Conservation (phyloP, 148 eudicot species). For the Bassia scoparia region DNA sequence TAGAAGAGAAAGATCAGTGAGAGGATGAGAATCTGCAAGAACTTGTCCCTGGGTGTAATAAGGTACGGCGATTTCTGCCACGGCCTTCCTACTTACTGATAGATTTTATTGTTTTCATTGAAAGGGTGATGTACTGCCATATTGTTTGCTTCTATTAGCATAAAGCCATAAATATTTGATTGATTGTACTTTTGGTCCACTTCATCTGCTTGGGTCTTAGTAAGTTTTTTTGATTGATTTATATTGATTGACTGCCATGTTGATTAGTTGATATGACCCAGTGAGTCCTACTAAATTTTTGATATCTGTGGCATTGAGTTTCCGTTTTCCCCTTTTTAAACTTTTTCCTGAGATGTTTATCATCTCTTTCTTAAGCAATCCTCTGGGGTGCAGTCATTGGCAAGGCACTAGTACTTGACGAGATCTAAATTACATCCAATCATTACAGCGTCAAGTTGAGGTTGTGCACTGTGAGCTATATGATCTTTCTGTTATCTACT, state of each 20-base stretch:
- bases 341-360: neutral
- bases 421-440: constrained; percentile 88
- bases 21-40: constrained; percentile 88
- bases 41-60: constrained; percentile 84
- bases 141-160: neutral
- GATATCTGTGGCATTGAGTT: neutral
- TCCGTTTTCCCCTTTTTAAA: neutral
- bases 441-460: constrained; percentile 94
- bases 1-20: constrained; percentile 93
- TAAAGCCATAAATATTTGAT: neutral
- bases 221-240: too few species aligned
- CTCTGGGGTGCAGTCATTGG: constrained; percentile 69
- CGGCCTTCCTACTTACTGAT: constrained; percentile 5
- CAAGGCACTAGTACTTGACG: constrained; percentile 90
- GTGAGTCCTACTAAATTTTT: neutral
- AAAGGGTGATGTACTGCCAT: constrained; percentile 10
- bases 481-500: constrained; percentile 1
- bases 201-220: neutral
- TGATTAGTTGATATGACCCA: too few species aligned
- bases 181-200: neutral
- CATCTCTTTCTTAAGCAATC: neutral
- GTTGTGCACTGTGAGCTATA: constrained; percentile 32
- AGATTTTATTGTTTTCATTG: neutral
- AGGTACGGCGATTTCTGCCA: constrained; percentile 33
- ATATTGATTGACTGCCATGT: too few species aligned